These are phyloP conservation scores for Ampelomyces quisqualis DNA, from an alignment of 2,329 filamentous ascomycete species.

Conservation along the genomic window DNA sequence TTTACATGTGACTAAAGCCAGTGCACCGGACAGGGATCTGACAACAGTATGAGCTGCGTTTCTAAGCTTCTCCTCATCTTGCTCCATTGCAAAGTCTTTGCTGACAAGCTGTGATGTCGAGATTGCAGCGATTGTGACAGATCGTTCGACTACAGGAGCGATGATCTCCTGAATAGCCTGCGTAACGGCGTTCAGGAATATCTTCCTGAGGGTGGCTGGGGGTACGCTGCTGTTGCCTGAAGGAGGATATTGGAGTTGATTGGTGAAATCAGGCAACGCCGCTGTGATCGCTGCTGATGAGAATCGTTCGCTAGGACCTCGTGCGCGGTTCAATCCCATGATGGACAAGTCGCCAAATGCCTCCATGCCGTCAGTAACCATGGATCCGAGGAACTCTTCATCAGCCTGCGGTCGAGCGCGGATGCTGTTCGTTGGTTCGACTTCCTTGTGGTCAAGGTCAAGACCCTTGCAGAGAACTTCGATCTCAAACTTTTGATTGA, in stretches of 20 bases:
- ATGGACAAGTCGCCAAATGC: conserved; percentile 76
- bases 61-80: conserved; percentile 82
- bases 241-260: conserved; percentile 72
- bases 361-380: conserved; percentile 68
- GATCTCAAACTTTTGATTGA: conserved; percentile 98
- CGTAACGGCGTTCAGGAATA: conserved; percentile 82
- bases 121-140: conserved; percentile 96
- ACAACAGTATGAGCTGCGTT: conserved; percentile 91
- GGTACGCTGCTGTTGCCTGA: conserved; percentile 70
- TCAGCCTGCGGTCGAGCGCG: conserved; percentile 71
- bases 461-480: conserved; percentile 95
- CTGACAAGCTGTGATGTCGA: conserved; percentile 93
- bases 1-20: conserved; percentile 97
- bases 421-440: conserved; percentile 84
- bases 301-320: conserved; percentile 69
- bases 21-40: conserved; percentile 86
- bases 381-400: conserved; percentile 54
- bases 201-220: conserved; percentile 64
- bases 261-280: conserved; percentile 79
- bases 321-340: conserved; percentile 62
- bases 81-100: conserved; percentile 94
- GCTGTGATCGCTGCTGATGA: conserved; percentile 76
- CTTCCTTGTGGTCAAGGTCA: conserved; percentile 85
- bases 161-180: conserved; percentile 95
- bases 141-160: conserved; percentile 93